phyloP scores from a whole-genome alignment of 1,139 yeast species.

The Kazachstania sp. region DNA sequence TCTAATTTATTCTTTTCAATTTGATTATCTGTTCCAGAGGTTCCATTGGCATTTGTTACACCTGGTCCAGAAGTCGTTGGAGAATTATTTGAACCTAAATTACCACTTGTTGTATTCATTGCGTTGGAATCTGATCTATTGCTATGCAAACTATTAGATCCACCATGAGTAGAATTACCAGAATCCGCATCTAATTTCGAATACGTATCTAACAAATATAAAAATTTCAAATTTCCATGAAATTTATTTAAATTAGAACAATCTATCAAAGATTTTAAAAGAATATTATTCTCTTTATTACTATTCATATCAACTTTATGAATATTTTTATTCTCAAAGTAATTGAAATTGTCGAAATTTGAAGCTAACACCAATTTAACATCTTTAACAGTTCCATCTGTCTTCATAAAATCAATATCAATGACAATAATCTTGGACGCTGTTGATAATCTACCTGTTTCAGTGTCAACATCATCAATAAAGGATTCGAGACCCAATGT shows the following conservation, averaged over 20 bases:
- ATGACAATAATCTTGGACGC: constrained; percentile 32
- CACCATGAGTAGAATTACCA: constrained; percentile 4
- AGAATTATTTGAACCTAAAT: constrained; percentile 1
- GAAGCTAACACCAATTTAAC: constrained; percentile 32
- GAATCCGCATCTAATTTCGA: constrained; percentile 26
- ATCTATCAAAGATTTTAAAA: constrained; percentile 24
- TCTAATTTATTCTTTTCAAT: constrained; percentile 22
- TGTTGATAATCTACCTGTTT: constrained; percentile 27
- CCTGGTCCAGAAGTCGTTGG: neutral
- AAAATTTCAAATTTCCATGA: constrained; percentile 27
- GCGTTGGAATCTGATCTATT: neutral
- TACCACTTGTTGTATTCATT: neutral
- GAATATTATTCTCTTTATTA: constrained; percentile 18
- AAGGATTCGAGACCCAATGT: constrained; percentile 31
- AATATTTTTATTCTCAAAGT: constrained; percentile 14
- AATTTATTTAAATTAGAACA: constrained; percentile 26
- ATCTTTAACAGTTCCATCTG: constrained; percentile 23
- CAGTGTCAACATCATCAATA: constrained; percentile 26
- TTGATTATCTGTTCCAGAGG: neutral
- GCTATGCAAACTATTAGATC: constrained; percentile 4
- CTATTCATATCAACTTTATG: constrained; percentile 6
- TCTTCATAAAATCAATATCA: constrained; percentile 30
- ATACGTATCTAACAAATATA: constrained; percentile 26
- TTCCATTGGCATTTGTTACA: no score
- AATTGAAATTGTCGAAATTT: constrained; percentile 31